Evolutionary conservation across 164 flowering plant species (phyloP), one percentile per base, ranked within the genome.

Genomic region (Chloranthus sessilifolius): DNA sequence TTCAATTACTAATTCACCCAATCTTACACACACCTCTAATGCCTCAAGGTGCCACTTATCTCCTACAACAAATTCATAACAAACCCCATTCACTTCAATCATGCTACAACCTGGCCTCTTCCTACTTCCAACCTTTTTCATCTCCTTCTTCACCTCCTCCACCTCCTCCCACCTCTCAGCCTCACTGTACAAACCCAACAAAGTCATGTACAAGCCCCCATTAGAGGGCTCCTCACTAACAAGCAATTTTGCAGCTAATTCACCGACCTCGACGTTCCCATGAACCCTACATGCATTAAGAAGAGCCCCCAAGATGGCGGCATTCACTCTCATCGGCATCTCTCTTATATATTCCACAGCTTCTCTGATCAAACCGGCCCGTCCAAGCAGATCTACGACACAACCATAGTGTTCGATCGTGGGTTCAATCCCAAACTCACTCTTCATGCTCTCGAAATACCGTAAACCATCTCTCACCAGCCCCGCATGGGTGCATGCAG

Each of bases 21-120:
- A 47, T n/a, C 43, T 56, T 4, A 33, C 36, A 33, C 72, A 63
- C 12, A 71, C 20, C 39, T 61, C 66, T 27, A 49, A 42, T 14
- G 47, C 69, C 27, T 7, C 16, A 6, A 55, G 60, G 25, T 59
- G 47, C 28, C 68, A 72, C 22, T 49, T 54, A 42, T 72, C 76
- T 24, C 61, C 67, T 12, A 12, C 64, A 21, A 67, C 62, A 47
- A 72, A 67, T 57, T 68, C 76, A 52, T 44, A 40, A 34, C 56
- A 64, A 52, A 21, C 19, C 25, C 69, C 67, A 50, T 57, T 55
- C 40, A 67, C 64, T 51, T 71, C 72, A 50, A 71, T 40, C 49
- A 67, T 58, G 49, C 72, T 67, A 47, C 75, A 71, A 16, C 75
- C 75, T 37, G 75, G 75, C 45, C 17, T 61, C 58, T 71, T 71